Evolutionary conservation across 495 filamentous ascomycete genomes (phyloP).

Genomic region (Bathelium albidoporum): DNA sequence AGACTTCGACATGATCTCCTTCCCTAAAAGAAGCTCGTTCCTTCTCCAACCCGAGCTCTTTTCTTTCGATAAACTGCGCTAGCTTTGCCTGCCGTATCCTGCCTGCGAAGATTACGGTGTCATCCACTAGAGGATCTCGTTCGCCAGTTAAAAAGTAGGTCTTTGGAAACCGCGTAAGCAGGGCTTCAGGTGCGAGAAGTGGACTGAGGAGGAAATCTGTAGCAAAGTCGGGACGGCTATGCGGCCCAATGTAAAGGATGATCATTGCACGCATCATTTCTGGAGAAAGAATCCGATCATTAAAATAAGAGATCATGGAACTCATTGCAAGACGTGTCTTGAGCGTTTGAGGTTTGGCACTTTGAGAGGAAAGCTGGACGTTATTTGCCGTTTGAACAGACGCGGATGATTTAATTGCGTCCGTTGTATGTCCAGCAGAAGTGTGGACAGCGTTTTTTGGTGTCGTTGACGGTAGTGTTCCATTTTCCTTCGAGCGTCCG

Average conservation of each 20-base stretch:
- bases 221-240: slow-evolving; percentile 83
- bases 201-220: slow-evolving; percentile 86
- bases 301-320: slow-evolving; percentile 95
- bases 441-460: not conserved
- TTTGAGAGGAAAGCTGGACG: not conserved
- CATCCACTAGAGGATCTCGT: slow-evolving; percentile 88
- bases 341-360: slow-evolving; percentile 53
- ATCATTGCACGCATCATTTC: slow-evolving; percentile 99
- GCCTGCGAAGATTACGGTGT: slow-evolving; percentile 92
- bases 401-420: slow-evolving; percentile 41
- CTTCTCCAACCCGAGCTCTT: slow-evolving; percentile 48
- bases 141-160: slow-evolving; percentile 91
- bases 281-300: slow-evolving; percentile 86
- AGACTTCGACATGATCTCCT: slow-evolving; percentile 67
- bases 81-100: slow-evolving; percentile 72
- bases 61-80: slow-evolving; percentile 49
- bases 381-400: not conserved
- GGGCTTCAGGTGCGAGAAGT: slow-evolving; percentile 71
- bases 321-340: slow-evolving; percentile 82
- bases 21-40: slow-evolving; percentile 49
- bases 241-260: slow-evolving; percentile 90
- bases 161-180: slow-evolving; percentile 78
- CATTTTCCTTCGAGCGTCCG: slow-evolving; percentile 9
- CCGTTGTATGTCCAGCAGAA: not conserved
- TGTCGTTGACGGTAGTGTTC: not conserved